Evolutionary conservation across 1,284 basidiomycete species (phyloP).

Genomic region (Fomitopsis schrenkii): DNA sequence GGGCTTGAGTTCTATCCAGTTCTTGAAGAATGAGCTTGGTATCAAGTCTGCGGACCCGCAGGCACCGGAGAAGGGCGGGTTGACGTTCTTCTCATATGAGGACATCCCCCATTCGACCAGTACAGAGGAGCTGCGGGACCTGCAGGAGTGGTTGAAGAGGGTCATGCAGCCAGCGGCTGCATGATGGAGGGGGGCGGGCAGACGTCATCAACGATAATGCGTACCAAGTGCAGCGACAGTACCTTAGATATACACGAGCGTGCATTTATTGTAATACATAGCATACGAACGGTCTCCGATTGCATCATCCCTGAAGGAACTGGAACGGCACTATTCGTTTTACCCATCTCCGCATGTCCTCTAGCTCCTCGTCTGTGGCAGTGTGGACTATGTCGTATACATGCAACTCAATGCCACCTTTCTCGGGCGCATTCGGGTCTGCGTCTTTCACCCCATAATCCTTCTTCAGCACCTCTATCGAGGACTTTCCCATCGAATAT

Average conservation of each 20-base stretch:
- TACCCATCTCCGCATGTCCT: conserved; percentile 61
- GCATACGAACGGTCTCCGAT: not conserved
- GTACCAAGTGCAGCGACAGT: not conserved
- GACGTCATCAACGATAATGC: not conserved
- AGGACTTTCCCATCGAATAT: conserved; percentile 42
- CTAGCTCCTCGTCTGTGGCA: conserved; percentile 56
- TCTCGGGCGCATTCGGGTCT: conserved; percentile 18
- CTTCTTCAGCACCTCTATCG: conserved; percentile 50
- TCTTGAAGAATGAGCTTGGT: conserved; percentile 47
- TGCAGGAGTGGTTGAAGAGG: conserved; percentile 60
- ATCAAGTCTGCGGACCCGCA: conserved; percentile 32
- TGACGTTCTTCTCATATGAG: conserved; percentile 52
- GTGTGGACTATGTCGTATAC: conserved; percentile 62
- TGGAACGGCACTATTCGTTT: conserved; percentile 33
- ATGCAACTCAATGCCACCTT: conserved; percentile 40
- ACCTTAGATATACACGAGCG: not conserved
- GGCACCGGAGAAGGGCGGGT: conserved; percentile 21
- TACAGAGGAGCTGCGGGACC: conserved; percentile 58
- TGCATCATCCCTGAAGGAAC: not conserved
- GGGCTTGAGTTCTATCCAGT: conserved; percentile 47
- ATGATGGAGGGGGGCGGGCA: not conserved
- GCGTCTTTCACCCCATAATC: conserved; percentile 41
- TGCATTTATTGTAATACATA: not conserved
- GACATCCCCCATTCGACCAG: conserved; percentile 63
- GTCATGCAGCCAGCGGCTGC: conserved; percentile 13